phyloP scores from a whole-genome alignment of 257 asterid genomes.

The Jacaranda copaia region DNA sequence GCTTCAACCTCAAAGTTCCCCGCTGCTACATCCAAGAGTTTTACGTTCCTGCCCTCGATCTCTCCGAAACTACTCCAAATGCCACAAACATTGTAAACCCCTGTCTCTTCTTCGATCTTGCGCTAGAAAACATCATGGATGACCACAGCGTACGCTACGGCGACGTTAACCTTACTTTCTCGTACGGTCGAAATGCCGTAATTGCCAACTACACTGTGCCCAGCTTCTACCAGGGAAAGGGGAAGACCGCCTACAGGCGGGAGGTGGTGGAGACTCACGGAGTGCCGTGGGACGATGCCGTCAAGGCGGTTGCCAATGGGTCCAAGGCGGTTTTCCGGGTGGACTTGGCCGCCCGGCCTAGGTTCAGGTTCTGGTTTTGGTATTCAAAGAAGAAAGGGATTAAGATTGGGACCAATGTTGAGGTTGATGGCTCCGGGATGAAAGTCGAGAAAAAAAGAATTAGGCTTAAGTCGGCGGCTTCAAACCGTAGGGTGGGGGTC shows the following conservation, averaged over 20 bases:
- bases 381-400: constrained; percentile 29
- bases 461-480: background rate
- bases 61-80: background rate
- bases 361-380: constrained; percentile 32
- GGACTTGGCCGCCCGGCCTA: constrained; percentile 32
- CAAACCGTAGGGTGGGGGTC: background rate
- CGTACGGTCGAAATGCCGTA: constrained; percentile 19
- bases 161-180: constrained; percentile 21
- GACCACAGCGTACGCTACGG: constrained; percentile 7
- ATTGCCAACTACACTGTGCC: constrained; percentile 15
- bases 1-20: constrained; percentile 19
- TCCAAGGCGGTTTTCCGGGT: constrained; percentile 32
- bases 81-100: background rate
- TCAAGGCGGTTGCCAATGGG: constrained; percentile 20
- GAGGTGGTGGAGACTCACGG: constrained; percentile 36
- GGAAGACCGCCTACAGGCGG: constrained; percentile 20
- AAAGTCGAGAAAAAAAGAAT: background rate
- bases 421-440: constrained; percentile 30
- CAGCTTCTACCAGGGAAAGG: constrained; percentile 26
- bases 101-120: constrained; percentile 33
- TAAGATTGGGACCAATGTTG: constrained; percentile 24
- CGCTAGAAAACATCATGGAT: background rate
- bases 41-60: constrained; percentile 36
- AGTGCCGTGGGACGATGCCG: constrained; percentile 28
- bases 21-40: constrained; percentile 22